Percentiles rank a stretch among this genome's conserved stretches.
Conservation (phyloP, 1,284 basidiomycete species). For the Xerocomus nothofagi region DNA sequence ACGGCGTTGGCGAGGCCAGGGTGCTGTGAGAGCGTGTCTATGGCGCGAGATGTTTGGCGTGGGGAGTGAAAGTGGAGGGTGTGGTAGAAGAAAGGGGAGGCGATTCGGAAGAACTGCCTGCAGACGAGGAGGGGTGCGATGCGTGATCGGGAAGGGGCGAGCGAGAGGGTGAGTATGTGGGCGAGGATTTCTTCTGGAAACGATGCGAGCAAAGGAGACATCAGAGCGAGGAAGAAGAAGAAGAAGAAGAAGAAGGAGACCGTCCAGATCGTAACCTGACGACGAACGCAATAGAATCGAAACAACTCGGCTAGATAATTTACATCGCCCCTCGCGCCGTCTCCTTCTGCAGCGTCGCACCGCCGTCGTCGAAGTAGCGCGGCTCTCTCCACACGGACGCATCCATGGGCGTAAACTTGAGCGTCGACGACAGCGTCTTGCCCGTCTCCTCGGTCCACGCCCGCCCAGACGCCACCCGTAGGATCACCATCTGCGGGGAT, state of each 20-base stretch:
- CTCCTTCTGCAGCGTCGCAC: background rate
- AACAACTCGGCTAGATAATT: background rate
- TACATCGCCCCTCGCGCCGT: slow-evolving; percentile 1
- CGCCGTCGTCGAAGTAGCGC: background rate
- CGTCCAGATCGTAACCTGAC: slow-evolving; percentile 20
- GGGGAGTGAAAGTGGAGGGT: slow-evolving; percentile 43
- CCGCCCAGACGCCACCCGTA: slow-evolving; percentile 23
- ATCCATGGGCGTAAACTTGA: slow-evolving; percentile 13
- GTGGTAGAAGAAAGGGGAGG: slow-evolving; percentile 52
- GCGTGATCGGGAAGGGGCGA: slow-evolving; percentile 36
- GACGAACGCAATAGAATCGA: too few relatives aligned
- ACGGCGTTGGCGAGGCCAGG: slow-evolving; percentile 41
- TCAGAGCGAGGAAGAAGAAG: background rate
- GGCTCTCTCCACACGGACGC: background rate
- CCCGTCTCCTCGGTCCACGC: slow-evolving; percentile 19
- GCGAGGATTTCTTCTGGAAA: slow-evolving; percentile 60
- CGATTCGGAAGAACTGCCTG: slow-evolving; percentile 50
- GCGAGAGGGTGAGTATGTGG: slow-evolving; percentile 46
- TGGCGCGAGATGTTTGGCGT: slow-evolving; percentile 40
- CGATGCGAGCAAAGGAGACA: slow-evolving; percentile 31
- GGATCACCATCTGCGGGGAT: slow-evolving; percentile 32
- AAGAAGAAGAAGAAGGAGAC: background rate
- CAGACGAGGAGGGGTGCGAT: slow-evolving; percentile 49
- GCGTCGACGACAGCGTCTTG: slow-evolving; percentile 1
- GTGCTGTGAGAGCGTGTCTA: slow-evolving; percentile 38